Base-by-base conservation (phyloP, 2,329 filamentous ascomycete genomes). In the Corinectria fuckeliana region DNA sequence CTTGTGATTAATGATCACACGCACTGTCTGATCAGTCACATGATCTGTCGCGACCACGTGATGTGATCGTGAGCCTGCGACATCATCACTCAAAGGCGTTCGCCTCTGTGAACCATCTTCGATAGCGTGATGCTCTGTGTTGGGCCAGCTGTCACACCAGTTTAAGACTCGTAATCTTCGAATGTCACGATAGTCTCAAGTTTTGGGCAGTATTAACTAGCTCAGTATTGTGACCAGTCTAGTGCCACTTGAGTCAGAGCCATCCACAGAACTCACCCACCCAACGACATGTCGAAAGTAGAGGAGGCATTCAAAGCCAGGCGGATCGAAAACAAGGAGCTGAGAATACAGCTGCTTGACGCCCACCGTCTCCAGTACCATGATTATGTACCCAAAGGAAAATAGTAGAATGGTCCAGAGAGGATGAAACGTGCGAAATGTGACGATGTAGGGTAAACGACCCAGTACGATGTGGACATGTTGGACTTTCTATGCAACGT, bases 21-120 rank as follows among this genome's bases (percentile, higher is more conserved):
- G 20, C 47, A 61, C 58, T 58, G 58, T 53, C 9, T 10, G 13
- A 14, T 7, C 8, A 14, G 18, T 57, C 53, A 60, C 48, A 42
- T 52, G 54, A 13, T 28, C 25, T 58, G 56, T 56, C 6, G 55
- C 60, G 61, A 25, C 47, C 25, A 51, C 50, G 41, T 16, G 5
- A 49, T 32, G 9, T 16, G 5, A 49, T 32, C 9, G 16, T 45
- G 14, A 45, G 41, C 25, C 7, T 28, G 4, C 28, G 9, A 13
- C 10, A 28, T 18, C 9, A 26, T 30, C 20, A 16, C n/a, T 18
- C 1, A 5, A 18, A 18, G 16, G 9, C 9, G n/a, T 45, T 6
- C 2, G 23, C 13, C 9, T 30, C 36, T 45, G 14, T 5, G 25
- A 5, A n/a, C n/a, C 9, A 6, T 45, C 9, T 20, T 26, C 11